Base-by-base conservation (phyloP, 169 alveolate species). In the Perkinsus marinus region DNA sequence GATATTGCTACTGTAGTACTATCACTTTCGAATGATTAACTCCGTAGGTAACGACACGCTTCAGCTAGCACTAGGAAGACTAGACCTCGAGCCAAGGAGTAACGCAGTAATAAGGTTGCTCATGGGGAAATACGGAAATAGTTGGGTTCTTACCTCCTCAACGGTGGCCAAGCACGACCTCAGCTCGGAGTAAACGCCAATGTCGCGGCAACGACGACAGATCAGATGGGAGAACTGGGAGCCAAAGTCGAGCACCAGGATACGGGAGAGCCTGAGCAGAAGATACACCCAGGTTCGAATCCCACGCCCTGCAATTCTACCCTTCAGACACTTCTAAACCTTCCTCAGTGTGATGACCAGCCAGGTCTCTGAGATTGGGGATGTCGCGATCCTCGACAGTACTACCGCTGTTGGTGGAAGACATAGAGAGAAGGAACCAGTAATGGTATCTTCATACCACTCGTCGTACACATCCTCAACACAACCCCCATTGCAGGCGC, bases 211-310 rank as follows among this genome's bases (percentile, higher is more conserved):
- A 3, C 96, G 93, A n/a, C 96, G 95, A 92, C 94, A 93, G 43
- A 94, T 94, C 68, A 94, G 90, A 68, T 92, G 95, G 68, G 94
- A 91, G 90, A 91, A 93, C 79, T 94, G 96, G 37, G 94, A 90
- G 68, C 96, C 96, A 69, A 94, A 94, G 89, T 94, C 96, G 43
- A 94, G 92, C 46, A 94, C 94, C 57, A 93, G 91, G 68, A 89
- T 39, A 89, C 79, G 79, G 79, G 79, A 57, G 79, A 57, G 79
- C 3, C 79, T 57, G 79, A 57, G 10, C 22, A 57, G 0, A 26
- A 30, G 30, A 57, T 2, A 57, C 5, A 19, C 30, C 79, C 79
- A 26, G 79, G 79, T 57, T 57, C 79, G 34, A 57, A 19, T 26
- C 79, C 79, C 79, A 57, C 37, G 22, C 37, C 37, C 26, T 13